Percentiles rank a stretch among this genome's conserved stretches.
phyloP scores from a whole-genome alignment of 2,329 filamentous ascomycete species.

The Penicillium digitatum region DNA sequence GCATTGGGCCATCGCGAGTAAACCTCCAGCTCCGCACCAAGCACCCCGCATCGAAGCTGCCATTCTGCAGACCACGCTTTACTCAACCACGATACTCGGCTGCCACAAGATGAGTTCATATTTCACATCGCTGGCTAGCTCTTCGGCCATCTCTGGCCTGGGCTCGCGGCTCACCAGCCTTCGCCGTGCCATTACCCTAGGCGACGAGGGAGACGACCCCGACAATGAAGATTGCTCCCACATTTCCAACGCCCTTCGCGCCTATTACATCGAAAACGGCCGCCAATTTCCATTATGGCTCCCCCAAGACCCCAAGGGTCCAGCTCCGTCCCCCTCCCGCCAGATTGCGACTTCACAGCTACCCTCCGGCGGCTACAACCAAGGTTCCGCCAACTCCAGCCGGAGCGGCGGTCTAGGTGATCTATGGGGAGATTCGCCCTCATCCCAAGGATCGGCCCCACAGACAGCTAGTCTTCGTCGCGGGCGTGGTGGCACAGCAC shows the following conservation, averaged over 20 bases:
- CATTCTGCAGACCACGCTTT: slow-evolving; percentile 5
- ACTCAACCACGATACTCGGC: not conserved
- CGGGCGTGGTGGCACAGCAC: slow-evolving; percentile 29
- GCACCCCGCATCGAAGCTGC: slow-evolving; percentile 22
- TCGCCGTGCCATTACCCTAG: slow-evolving; percentile 45
- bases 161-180: slow-evolving; percentile 56
- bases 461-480: slow-evolving; percentile 41
- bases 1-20: slow-evolving; percentile 6
- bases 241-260: slow-evolving; percentile 85
- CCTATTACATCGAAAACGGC: slow-evolving; percentile 88
- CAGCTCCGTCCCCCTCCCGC: slow-evolving; percentile 49
- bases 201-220: slow-evolving; percentile 43
- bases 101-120: slow-evolving; percentile 66
- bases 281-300: slow-evolving; percentile 80
- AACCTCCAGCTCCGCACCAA: slow-evolving; percentile 19
- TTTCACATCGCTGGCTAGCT: slow-evolving; percentile 63
- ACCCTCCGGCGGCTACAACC: slow-evolving; percentile 40
- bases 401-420: slow-evolving; percentile 50
- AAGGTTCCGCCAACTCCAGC: slow-evolving; percentile 29
- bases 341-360: slow-evolving; percentile 50
- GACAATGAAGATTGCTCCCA: slow-evolving; percentile 78
- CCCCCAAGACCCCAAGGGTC: slow-evolving; percentile 78
- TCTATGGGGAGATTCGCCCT: slow-evolving; percentile 52
- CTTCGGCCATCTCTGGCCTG: slow-evolving; percentile 47
- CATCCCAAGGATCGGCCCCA: slow-evolving; percentile 27